These are phyloP conservation scores for Colletotrichum tanaceti DNA, from an alignment of 2,329 filamentous ascomycete species.

Conservation along the genomic window DNA sequence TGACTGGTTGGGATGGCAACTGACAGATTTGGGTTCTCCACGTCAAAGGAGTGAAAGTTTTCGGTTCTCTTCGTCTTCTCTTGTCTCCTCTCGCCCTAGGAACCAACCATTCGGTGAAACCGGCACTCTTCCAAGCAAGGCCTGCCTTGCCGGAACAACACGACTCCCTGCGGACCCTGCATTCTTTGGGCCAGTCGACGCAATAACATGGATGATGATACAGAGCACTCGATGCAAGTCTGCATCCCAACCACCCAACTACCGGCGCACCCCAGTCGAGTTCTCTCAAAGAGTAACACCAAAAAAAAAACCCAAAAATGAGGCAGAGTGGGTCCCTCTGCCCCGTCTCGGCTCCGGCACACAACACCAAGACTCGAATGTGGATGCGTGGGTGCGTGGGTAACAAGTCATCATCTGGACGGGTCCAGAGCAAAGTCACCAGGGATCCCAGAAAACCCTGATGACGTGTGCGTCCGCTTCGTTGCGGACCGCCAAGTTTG, in stretches of 20 bases:
- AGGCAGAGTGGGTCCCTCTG: constrained; percentile 10
- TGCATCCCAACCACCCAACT: constrained; percentile 14
- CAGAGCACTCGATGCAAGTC: not conserved
- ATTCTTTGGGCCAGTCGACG: constrained; percentile 20
- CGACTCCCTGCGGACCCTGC: no score
- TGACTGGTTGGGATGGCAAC: not conserved
- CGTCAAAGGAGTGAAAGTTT: not conserved
- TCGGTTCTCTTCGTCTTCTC: not conserved
- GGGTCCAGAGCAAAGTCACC: not conserved
- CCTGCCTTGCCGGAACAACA: not conserved
- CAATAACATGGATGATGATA: constrained; percentile 21
- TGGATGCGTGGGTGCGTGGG: not conserved
- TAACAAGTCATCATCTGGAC: not conserved
- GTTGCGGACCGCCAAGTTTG: not conserved
- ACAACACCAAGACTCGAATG: not conserved
- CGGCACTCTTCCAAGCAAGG: not conserved
- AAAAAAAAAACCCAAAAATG: no score
- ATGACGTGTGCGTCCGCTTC: constrained; percentile 29
- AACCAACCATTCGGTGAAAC: constrained; percentile 18
- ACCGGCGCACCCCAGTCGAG: constrained; percentile 7
- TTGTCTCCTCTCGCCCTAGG: constrained; percentile 4
- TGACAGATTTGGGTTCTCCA: not conserved
- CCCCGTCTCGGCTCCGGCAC: constrained; percentile 34
- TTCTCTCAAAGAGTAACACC: no score
- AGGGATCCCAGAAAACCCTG: not conserved